phyloP scores from a whole-genome alignment of 2,329 filamentous ascomycete species.

The Davidsoniella virescens region DNA sequence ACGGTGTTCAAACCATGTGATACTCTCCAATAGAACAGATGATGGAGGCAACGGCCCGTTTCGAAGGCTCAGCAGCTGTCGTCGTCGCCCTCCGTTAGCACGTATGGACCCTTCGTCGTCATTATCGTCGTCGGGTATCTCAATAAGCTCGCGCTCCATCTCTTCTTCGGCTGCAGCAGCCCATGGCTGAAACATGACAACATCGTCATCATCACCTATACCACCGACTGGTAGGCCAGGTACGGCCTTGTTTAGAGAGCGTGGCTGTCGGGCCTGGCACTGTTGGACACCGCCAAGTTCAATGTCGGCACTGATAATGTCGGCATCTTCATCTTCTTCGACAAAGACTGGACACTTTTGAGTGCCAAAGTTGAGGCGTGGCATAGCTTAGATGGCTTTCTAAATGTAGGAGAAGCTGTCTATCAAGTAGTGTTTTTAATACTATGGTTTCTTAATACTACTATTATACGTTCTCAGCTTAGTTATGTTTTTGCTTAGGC shows the following conservation, averaged over 20 bases:
- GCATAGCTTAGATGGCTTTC: background rate
- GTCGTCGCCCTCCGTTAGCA: background rate
- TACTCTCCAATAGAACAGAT: background rate
- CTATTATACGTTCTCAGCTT: too few species aligned
- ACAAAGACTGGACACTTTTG: background rate
- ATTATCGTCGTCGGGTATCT: constrained; percentile 20
- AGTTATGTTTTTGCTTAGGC: background rate
- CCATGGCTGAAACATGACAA: constrained; percentile 6
- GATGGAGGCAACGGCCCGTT: constrained; percentile 1
- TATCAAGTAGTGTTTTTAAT: too few species aligned
- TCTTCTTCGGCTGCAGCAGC: constrained; percentile 9
- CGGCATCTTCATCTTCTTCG: background rate
- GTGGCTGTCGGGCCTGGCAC: background rate
- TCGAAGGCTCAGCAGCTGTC: background rate
- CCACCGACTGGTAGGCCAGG: too few species aligned
- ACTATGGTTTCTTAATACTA: too few species aligned
- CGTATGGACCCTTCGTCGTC: background rate
- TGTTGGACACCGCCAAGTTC: background rate
- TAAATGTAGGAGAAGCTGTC: background rate
- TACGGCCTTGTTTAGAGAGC: background rate
- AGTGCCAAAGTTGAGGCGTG: constrained; percentile 8
- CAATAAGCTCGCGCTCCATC: constrained; percentile 18
- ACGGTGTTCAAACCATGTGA: background rate
- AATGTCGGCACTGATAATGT: constrained; percentile 3
- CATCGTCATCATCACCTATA: background rate